These are phyloP conservation scores for Metschnikowia borealis DNA, from an alignment of 805 yeast genomes.

Conservation along the genomic window DNA sequence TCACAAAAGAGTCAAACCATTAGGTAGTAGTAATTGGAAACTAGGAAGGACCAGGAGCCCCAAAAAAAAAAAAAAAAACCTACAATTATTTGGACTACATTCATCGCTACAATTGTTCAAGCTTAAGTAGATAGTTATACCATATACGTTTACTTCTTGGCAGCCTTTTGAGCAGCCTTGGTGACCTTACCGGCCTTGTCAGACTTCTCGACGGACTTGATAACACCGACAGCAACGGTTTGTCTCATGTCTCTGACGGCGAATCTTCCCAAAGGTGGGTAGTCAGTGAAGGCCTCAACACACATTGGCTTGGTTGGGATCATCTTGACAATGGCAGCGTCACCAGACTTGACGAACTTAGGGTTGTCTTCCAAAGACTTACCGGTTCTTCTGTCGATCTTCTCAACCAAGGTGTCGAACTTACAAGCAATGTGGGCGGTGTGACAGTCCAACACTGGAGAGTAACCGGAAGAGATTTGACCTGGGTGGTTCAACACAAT, in stretches of 20 bases:
- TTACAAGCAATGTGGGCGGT: conserved; percentile 91
- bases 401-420: conserved; percentile 89
- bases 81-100: too few species aligned
- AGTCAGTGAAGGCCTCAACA: conserved; percentile 43
- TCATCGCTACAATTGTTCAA: too few species aligned
- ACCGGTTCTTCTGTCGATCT: conserved; percentile 97
- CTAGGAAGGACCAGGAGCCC: too few species aligned
- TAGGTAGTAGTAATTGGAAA: too few species aligned
- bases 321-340: conserved; percentile 40
- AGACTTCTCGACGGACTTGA: conserved; percentile 89
- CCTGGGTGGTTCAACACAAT: conserved; percentile 90
- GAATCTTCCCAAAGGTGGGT: conserved; percentile 45
- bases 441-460: conserved; percentile 90
- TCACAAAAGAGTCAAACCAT: background rate
- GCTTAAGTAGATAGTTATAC: conserved; percentile 7
- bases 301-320: conserved; percentile 43
- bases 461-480: conserved; percentile 86
- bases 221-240: conserved; percentile 99
- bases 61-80: too few species aligned
- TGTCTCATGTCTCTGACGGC: conserved; percentile 99
- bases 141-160: conserved; percentile 53
- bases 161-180: conserved; percentile 80
- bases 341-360: conserved; percentile 86
- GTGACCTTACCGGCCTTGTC: conserved; percentile 90
- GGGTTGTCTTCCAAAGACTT: conserved; percentile 38